Conservation (phyloP, 805 yeast genomes). For the Kodamaea hsintzibuensis region DNA sequence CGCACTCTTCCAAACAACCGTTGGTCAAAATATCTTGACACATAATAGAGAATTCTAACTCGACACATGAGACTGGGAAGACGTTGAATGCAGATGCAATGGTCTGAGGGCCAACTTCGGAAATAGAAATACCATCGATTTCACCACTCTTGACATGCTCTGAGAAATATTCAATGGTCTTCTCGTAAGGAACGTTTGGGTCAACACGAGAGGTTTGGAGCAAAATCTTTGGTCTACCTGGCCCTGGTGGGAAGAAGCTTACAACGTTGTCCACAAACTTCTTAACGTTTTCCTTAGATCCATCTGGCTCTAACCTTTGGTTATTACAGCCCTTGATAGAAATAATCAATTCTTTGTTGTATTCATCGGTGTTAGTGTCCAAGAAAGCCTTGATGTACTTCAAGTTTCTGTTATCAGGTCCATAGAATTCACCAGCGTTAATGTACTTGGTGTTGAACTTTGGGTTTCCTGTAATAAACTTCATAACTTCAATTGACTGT, state of each 20-base stretch:
- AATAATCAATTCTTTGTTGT: slow-evolving; percentile 52
- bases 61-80: slow-evolving; percentile 65
- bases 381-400: slow-evolving; percentile 58
- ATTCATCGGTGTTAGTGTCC: slow-evolving; percentile 51
- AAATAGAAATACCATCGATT: slow-evolving; percentile 69
- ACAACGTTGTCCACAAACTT: slow-evolving; percentile 49
- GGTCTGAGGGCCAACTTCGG: slow-evolving; percentile 68
- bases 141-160: slow-evolving; percentile 62
- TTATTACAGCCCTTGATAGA: slow-evolving; percentile 68
- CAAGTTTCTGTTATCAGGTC: slow-evolving; percentile 53
- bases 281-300: slow-evolving; percentile 47
- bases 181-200: slow-evolving; percentile 53
- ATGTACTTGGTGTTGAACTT: slow-evolving; percentile 51
- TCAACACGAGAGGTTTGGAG: slow-evolving; percentile 78
- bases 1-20: slow-evolving; percentile 63
- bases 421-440: slow-evolving; percentile 82
- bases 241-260: slow-evolving; percentile 29
- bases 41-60: slow-evolving; percentile 75
- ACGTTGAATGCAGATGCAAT: slow-evolving; percentile 57
- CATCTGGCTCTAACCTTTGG: slow-evolving; percentile 45
- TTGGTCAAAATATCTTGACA: slow-evolving; percentile 57
- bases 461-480: slow-evolving; percentile 44
- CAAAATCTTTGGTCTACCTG: slow-evolving; percentile 35
- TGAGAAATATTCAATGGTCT: slow-evolving; percentile 55
- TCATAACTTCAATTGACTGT: slow-evolving; percentile 53